Evolutionary conservation across 306 rosid species (phyloP).

Genomic region (Casuarina glauca): DNA sequence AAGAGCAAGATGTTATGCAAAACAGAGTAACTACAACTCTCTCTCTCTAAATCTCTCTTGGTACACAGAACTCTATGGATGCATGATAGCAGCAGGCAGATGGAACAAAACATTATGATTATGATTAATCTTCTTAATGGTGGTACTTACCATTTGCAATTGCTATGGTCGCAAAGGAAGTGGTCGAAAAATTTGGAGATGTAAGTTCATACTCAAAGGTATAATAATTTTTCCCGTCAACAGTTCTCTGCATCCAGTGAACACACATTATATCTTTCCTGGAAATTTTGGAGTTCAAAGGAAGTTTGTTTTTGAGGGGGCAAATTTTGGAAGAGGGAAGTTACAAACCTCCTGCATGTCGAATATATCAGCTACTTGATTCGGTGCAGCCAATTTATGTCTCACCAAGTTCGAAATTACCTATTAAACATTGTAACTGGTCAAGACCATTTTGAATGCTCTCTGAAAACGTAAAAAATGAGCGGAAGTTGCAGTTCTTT

Average conservation of each 20-base stretch:
- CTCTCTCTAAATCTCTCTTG: neutral
- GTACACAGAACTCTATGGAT: neutral
- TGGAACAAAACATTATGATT: slow-evolving; percentile 15
- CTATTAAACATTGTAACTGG: slow-evolving; percentile 39
- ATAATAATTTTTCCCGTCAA: slow-evolving; percentile 87
- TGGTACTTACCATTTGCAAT: slow-evolving; percentile 75
- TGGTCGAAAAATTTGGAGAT: slow-evolving; percentile 64
- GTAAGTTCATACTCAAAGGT: slow-evolving; percentile 73
- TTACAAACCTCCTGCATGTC: slow-evolving; percentile 77
- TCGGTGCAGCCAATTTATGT: slow-evolving; percentile 79
- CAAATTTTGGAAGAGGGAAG: slow-evolving; percentile 9
- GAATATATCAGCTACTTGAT: slow-evolving; percentile 63
- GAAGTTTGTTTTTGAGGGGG: neutral
- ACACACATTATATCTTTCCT: slow-evolving; percentile 7
- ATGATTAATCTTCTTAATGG: neutral
- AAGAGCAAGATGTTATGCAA: neutral
- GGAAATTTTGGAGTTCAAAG: slow-evolving; percentile 10
- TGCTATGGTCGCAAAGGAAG: slow-evolving; percentile 77
- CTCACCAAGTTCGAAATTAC: slow-evolving; percentile 64
- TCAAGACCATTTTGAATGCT: slow-evolving; percentile 18
- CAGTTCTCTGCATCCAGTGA: slow-evolving; percentile 52
- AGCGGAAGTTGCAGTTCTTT: slow-evolving; percentile 6
- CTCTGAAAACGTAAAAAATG: neutral
- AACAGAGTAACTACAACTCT: too few relatives aligned
- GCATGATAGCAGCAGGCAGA: neutral